Evolutionary conservation across 2,329 filamentous ascomycete species (phyloP).

Genomic region (Calycina marina): DNA sequence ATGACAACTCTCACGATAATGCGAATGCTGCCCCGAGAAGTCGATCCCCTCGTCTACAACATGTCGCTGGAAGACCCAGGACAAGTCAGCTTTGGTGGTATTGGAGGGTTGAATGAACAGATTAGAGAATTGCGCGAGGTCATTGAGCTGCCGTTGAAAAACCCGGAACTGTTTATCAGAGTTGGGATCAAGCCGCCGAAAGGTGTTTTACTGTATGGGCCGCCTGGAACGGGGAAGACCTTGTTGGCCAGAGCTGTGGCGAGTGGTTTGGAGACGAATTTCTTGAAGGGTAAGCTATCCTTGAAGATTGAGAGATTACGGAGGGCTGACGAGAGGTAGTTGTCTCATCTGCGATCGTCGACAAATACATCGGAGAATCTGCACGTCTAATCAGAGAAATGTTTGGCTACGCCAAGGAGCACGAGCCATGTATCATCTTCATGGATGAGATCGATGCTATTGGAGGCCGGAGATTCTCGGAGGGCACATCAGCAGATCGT

Average conservation of each 20-base stretch:
- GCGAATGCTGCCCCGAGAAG: constrained; percentile 97
- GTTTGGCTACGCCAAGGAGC: constrained; percentile 99
- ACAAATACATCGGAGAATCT: constrained; percentile 99
- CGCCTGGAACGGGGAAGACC: constrained; percentile 94
- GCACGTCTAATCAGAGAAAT: constrained; percentile 95
- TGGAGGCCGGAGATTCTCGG: constrained; percentile 87
- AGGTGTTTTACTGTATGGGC: constrained; percentile 89
- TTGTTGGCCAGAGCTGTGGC: constrained; percentile 87
- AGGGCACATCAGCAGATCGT: constrained; percentile 92
- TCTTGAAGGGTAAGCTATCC: constrained; percentile 66
- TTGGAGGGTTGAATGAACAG: constrained; percentile 95
- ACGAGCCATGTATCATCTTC: constrained; percentile 99
- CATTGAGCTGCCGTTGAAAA: constrained; percentile 95
- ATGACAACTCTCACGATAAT: constrained; percentile 99
- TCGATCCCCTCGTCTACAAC: constrained; percentile 97
- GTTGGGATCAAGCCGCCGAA: constrained; percentile 99
- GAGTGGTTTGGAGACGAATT: constrained; percentile 94
- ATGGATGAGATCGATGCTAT: constrained; percentile 99
- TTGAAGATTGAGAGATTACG: too few species aligned
- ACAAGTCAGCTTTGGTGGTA: constrained; percentile 94
- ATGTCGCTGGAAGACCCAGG: constrained; percentile 98
- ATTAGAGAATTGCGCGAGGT: constrained; percentile 95
- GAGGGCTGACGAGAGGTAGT: constrained; percentile 37
- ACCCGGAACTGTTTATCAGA: constrained; percentile 90
- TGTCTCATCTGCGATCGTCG: constrained; percentile 95